Conservation (phyloP, 768 basidiomycete genomes). For the Tulasnella sp. region DNA sequence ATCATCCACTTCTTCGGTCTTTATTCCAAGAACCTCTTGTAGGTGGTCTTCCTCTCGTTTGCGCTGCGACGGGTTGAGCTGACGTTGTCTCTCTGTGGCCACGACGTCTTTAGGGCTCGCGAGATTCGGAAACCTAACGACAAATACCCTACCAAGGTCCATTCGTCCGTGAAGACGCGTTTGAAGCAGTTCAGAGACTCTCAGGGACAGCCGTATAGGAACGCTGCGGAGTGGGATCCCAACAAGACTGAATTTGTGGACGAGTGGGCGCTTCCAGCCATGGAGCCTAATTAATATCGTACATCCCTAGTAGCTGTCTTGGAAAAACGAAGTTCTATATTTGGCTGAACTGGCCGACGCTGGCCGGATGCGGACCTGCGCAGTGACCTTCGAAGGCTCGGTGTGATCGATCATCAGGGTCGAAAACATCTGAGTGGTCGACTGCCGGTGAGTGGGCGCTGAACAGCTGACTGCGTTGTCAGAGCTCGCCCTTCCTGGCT, state of each 20-base stretch:
- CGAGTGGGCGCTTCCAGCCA: constrained; percentile 27
- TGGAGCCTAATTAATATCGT: not conserved
- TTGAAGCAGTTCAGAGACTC: not conserved
- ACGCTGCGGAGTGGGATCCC: constrained; percentile 14
- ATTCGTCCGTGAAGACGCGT: constrained; percentile 29
- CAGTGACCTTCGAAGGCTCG: not conserved
- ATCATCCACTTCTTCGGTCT: not conserved
- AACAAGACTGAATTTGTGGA: constrained; percentile 21
- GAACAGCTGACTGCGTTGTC: not conserved
- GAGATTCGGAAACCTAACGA: constrained; percentile 12
- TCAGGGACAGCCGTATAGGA: not conserved
- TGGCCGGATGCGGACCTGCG: not conserved
- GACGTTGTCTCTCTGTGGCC: not conserved
- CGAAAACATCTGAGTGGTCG: not conserved
- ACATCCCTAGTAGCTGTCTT: not conserved
- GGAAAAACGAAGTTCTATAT: not conserved
- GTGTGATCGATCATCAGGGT: not conserved
- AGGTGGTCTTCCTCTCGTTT: not conserved
- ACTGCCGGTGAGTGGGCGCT: not conserved
- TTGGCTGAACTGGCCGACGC: not conserved
- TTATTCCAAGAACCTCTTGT: not conserved
- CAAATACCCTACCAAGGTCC: constrained; percentile 8
- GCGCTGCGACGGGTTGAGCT: not conserved
- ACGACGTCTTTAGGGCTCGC: constrained; percentile 2
- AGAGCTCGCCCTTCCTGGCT: not conserved